phyloP scores from a whole-genome alignment of 441 rosid species.

The Jatropha multifida region DNA sequence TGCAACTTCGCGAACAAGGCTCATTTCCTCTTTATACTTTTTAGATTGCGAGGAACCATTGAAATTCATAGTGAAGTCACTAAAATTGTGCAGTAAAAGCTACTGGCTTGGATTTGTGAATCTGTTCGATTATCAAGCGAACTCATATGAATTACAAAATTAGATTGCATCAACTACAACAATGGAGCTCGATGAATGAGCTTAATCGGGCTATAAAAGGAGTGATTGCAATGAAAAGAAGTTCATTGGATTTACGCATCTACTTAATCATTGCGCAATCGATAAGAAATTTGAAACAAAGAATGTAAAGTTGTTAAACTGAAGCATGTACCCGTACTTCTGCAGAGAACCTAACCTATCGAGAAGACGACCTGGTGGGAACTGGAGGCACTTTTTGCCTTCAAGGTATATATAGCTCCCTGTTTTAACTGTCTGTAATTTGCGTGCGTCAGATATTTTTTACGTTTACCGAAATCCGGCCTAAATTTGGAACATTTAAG shows the following conservation, averaged over 20 bases:
- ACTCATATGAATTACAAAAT: not conserved
- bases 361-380: not conserved
- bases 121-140: not conserved
- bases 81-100: not conserved
- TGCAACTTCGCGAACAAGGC: not conserved
- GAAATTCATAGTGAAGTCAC: slow-evolving; percentile 1
- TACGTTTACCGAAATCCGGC: too few relatives aligned
- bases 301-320: too few relatives aligned
- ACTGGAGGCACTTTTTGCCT: not conserved
- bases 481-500: too few relatives aligned
- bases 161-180: not conserved
- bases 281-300: not conserved
- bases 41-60: not conserved
- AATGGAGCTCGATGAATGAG: not conserved
- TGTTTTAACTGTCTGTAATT: not conserved
- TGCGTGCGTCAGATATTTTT: not conserved
- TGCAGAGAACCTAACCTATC: not conserved
- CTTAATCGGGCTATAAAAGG: not conserved
- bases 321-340: not conserved
- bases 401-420: not conserved
- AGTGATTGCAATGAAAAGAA: not conserved
- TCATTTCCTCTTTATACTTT: not conserved
- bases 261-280: not conserved
- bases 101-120: not conserved
- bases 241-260: not conserved